These are phyloP conservation scores for Ophiostoma ips DNA, from an alignment of 2,329 filamentous ascomycete species.

Conservation along the genomic window DNA sequence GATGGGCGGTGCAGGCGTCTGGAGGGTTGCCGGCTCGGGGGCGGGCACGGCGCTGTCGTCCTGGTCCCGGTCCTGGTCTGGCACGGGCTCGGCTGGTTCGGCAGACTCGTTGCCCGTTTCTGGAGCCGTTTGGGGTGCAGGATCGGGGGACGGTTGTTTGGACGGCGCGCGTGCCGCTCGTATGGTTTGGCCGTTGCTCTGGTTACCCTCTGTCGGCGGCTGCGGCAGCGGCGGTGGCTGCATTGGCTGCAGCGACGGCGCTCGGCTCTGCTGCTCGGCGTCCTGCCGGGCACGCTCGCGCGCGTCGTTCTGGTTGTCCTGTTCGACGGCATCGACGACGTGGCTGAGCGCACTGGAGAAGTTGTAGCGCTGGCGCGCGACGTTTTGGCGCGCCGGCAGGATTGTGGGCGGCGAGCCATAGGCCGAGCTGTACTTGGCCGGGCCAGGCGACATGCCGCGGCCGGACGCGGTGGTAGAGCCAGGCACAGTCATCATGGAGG, in stretches of 20 bases:
- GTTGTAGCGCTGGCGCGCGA: constrained; percentile 14
- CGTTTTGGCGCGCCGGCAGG: constrained; percentile 12
- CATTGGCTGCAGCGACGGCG: not conserved
- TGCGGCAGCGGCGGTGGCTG: not conserved
- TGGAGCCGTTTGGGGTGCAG: not conserved
- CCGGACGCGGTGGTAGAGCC: constrained; percentile 7
- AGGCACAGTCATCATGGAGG: not conserved
- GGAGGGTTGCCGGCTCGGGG: constrained; percentile 3
- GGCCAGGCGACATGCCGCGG: constrained; percentile 14
- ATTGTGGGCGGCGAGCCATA: constrained; percentile 15
- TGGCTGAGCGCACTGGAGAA: constrained; percentile 13
- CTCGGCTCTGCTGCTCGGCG: constrained; percentile 6
- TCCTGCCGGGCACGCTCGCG: constrained; percentile 6
- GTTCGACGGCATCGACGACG: constrained; percentile 13
- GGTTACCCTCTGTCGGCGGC: too few species aligned
- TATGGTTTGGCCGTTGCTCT: not conserved
- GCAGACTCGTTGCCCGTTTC: not conserved
- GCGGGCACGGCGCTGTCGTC: not conserved
- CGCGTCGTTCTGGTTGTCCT: constrained; percentile 14
- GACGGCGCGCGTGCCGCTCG: too few species aligned
- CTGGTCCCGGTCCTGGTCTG: too few species aligned
- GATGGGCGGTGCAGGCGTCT: constrained; percentile 16
- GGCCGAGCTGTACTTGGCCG: constrained; percentile 15
- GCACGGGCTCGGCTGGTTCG: constrained; percentile 5
- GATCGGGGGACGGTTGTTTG: not conserved